Conservation (phyloP, 73 alveolate species). For the Loxodes magnus region DNA sequence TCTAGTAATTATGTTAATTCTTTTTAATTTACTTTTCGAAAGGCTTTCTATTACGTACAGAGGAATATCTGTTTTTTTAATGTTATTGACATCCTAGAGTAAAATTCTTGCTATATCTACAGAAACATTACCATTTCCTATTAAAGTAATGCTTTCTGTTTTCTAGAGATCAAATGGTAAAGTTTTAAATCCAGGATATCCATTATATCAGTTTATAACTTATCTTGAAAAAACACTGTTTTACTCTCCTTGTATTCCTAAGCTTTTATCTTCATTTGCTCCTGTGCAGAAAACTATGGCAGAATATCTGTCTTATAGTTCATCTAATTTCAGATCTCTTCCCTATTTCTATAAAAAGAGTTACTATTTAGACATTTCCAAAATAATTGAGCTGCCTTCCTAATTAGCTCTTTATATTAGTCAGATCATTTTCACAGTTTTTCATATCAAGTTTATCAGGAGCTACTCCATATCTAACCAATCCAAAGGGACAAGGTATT, state of each 20-base stretch:
- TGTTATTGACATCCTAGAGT: constrained; percentile 20
- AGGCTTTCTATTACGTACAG: constrained; percentile 26
- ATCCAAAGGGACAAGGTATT: constrained; percentile 66
- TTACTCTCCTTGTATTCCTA: constrained; percentile 20
- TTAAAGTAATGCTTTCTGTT: constrained; percentile 15
- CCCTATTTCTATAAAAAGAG: constrained; percentile 29
- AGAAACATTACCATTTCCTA: constrained; percentile 80
- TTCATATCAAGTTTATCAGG: constrained; percentile 74
- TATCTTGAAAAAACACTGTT: constrained; percentile 35
- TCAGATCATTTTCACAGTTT: constrained; percentile 46
- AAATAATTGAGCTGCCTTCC: constrained; percentile 30
- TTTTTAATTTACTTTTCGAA: constrained; percentile 8
- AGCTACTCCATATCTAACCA: constrained; percentile 78
- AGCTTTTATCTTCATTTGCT: constrained; percentile 36
- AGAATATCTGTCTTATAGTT: constrained; percentile 36
- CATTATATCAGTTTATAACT: constrained; percentile 73
- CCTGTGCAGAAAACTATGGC: constrained; percentile 65
- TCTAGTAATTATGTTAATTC: constrained; percentile 33
- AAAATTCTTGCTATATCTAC: constrained; percentile 63
- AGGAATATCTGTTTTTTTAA: constrained; percentile 50
- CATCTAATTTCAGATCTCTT: constrained; percentile 20
- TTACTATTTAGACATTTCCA: constrained; percentile 61
- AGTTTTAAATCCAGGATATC: constrained; percentile 34
- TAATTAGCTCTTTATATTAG: constrained; percentile 24
- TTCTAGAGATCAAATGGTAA: constrained; percentile 16